phyloP scores from a whole-genome alignment of 2,329 filamentous ascomycete species.

The Raffaelea albimanens region DNA sequence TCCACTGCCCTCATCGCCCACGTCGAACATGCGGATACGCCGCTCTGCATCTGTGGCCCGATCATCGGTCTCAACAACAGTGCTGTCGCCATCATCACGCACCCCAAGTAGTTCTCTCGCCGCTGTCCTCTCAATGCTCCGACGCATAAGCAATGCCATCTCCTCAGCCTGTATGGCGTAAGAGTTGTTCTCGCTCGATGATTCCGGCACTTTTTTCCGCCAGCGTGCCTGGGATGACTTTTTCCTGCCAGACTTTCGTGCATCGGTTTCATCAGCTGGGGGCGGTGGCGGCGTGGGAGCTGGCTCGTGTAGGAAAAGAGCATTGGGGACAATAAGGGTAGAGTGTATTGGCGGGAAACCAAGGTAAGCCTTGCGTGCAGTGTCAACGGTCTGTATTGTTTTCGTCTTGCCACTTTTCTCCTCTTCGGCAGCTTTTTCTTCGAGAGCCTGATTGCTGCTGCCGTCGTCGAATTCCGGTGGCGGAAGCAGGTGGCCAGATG shows the following conservation, averaged over 20 bases:
- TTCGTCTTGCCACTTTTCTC: conserved; percentile 1
- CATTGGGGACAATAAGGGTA: conserved; percentile 38
- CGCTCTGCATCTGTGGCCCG: conserved; percentile 19
- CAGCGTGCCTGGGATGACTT: too few species aligned
- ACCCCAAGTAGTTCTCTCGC: conserved; percentile 28
- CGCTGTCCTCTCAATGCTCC: conserved; percentile 28
- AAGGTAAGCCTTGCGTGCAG: conserved; percentile 31
- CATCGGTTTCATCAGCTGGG: background rate
- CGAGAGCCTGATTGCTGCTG: background rate
- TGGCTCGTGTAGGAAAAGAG: conserved; percentile 38
- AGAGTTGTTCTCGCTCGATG: conserved; percentile 25
- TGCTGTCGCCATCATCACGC: conserved; percentile 29
- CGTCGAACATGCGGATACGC: conserved; percentile 28
- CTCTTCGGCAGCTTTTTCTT: background rate
- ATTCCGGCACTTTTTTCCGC: conserved; percentile 1
- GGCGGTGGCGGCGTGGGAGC: conserved; percentile 14
- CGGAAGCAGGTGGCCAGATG: conserved; percentile 36
- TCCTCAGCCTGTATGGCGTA: conserved; percentile 37
- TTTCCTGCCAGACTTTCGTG: too few species aligned
- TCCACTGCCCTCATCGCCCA: conserved; percentile 16
- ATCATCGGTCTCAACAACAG: conserved; percentile 13
- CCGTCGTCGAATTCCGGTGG: conserved; percentile 17
- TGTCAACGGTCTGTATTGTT: conserved; percentile 7
- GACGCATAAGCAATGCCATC: conserved; percentile 37
- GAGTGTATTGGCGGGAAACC: conserved; percentile 38